These are phyloP conservation scores for Gymnopilus dilepis DNA, from an alignment of 768 basidiomycete genomes.

Conservation along the genomic window DNA sequence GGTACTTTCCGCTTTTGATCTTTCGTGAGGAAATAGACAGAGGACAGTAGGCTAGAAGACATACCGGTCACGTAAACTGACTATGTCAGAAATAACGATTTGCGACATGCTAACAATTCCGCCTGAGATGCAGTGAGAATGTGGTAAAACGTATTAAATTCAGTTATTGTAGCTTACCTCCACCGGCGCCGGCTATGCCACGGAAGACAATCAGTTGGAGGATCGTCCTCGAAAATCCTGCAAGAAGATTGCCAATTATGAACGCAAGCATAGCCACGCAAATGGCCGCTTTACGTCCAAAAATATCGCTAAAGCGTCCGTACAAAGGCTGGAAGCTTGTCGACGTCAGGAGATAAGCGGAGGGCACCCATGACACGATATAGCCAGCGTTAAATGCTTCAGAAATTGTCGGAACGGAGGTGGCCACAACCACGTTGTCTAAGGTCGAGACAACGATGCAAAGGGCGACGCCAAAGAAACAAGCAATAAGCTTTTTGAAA, in stretches of 20 bases:
- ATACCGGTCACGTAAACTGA: slow-evolving; percentile 68
- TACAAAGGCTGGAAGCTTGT: slow-evolving; percentile 67
- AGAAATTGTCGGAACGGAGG: slow-evolving; percentile 73
- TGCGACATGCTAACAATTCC: slow-evolving; percentile 72
- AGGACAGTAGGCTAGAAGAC: slow-evolving; percentile 15
- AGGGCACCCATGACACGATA: slow-evolving; percentile 73
- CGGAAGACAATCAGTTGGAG: slow-evolving; percentile 72
- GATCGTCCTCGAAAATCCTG: slow-evolving; percentile 69
- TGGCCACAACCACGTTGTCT: slow-evolving; percentile 77
- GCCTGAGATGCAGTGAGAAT: slow-evolving; percentile 33
- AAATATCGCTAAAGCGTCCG: slow-evolving; percentile 70
- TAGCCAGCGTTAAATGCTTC: slow-evolving; percentile 67
- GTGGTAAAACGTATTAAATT: too few relatives aligned
- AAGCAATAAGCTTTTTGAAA: slow-evolving; percentile 61
- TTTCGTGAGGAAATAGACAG: slow-evolving; percentile 1
- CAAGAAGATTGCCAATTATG: slow-evolving; percentile 66
- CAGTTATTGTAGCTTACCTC: slow-evolving; percentile 39
- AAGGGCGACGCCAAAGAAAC: slow-evolving; percentile 64
- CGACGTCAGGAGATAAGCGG: slow-evolving; percentile 71
- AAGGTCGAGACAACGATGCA: slow-evolving; percentile 67
- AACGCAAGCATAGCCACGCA: slow-evolving; percentile 63
- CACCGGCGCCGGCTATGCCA: slow-evolving; percentile 71
- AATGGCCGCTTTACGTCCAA: slow-evolving; percentile 66
- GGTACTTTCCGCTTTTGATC: slow-evolving; percentile 71
- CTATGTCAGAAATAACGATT: slow-evolving; percentile 78